Evolutionary conservation across 23 red algal species (phyloP), one percentile per base, ranked within the genome.

Genomic region (Agarophyton chilense): DNA sequence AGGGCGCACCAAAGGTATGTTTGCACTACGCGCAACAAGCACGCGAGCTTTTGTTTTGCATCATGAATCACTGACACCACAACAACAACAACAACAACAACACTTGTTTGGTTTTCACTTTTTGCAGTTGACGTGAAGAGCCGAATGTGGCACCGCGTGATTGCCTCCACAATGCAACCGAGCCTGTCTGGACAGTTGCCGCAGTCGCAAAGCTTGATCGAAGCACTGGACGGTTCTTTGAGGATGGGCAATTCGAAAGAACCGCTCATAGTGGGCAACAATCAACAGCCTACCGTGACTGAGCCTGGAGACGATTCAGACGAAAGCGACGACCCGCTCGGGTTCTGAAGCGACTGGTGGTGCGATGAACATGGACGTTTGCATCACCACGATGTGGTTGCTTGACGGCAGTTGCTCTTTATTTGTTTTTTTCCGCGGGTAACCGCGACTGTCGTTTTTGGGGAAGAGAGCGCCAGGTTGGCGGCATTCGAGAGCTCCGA

Each of bases 131-230:
- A 98, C 49, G 86, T 95, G n/a, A 81, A 82, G 62, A 82, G 68
- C 54, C 88, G 97, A 32, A 99, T 99, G 97, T 99, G 97, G 97
- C 93, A 99, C 71, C 83, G 97, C 14, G 93, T 99, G 67, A 84
- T 96, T 16, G 93, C 93, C 16, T 75, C 83, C 32, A 99, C 97
- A n/a, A 53, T 83, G 66, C 96, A 98, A 71, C 96, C 96, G 54
- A 89, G 85, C 36, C 32, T 89, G 65, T 58, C 82, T 21, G 77
- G 77, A 17, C 46, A 74, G 4, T 66, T 32, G 38, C 6, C 11
- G 4, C 36, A 19, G 34, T 45, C 56, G 31, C 54, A 63, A 38
- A 56, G 79, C 32, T 24, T 47, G 79, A 65, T 83, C 36, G 79
- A 63, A 17, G 79, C 79, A 2, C 10, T 65, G 4, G 79, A 65